These are phyloP conservation scores for Arthrobotrys iridis DNA, from an alignment of 2,329 filamentous ascomycete species.

Conservation along the genomic window DNA sequence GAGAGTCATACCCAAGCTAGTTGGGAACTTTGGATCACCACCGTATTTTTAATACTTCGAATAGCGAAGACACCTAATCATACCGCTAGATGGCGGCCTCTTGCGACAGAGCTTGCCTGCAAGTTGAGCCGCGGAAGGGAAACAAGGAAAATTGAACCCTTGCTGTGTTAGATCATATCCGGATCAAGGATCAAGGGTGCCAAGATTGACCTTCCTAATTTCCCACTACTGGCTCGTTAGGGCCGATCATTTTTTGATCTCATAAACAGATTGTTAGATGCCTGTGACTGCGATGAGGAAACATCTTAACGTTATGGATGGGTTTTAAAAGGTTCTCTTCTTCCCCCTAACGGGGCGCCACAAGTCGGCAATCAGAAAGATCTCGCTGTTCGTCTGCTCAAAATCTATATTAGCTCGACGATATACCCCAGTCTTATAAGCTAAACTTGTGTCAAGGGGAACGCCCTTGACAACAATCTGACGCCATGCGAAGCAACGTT, in stretches of 20 bases:
- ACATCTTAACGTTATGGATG: slow-evolving; percentile 46
- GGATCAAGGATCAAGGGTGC: slow-evolving; percentile 22
- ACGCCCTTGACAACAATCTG: background rate
- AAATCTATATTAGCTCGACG: background rate
- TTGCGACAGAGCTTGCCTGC: slow-evolving; percentile 4
- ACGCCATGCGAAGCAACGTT: slow-evolving; percentile 27
- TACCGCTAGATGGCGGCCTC: background rate
- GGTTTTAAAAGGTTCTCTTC: slow-evolving; percentile 20
- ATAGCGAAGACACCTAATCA: background rate
- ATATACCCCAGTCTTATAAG: background rate
- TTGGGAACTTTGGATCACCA: background rate
- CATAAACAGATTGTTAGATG: background rate
- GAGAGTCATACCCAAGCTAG: background rate
- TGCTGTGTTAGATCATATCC: background rate
- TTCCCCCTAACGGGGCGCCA: background rate
- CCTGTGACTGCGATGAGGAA: background rate
- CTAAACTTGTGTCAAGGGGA: slow-evolving; percentile 1
- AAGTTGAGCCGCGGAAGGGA: slow-evolving; percentile 10
- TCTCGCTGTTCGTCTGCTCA: slow-evolving; percentile 9
- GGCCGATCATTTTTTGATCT: slow-evolving; percentile 14
- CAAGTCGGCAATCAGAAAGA: background rate
- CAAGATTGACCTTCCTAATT: slow-evolving; percentile 48
- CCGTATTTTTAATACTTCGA: slow-evolving; percentile 4
- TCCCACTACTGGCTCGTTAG: slow-evolving; percentile 18
- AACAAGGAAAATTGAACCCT: slow-evolving; percentile 31